phyloP scores from a whole-genome alignment of 768 basidiomycete genomes.

The Amanita jacksonii region DNA sequence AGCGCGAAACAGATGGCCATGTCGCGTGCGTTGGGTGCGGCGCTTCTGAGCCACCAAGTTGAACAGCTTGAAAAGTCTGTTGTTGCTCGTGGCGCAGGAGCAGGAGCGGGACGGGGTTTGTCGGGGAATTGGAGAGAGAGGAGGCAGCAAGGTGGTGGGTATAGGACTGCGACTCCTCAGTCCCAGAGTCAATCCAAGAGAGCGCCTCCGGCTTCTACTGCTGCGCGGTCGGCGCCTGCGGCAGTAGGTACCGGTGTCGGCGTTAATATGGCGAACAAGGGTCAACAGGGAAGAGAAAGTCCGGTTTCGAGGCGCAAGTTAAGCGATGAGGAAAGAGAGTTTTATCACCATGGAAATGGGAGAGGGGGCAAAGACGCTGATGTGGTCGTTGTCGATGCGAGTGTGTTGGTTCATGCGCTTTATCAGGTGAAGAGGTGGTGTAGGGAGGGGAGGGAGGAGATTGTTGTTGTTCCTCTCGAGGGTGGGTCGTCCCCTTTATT shows the following conservation, averaged over 20 bases:
- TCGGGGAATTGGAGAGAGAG: conserved; percentile 53
- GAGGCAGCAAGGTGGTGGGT: conserved; percentile 11
- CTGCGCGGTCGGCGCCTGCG: not conserved
- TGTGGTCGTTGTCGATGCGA: conserved; percentile 71
- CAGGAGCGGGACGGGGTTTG: conserved; percentile 19
- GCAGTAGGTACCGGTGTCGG: not conserved
- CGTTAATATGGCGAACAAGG: not conserved
- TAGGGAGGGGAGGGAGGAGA: conserved; percentile 63
- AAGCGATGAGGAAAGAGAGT: conserved; percentile 19
- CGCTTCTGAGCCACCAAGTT: conserved; percentile 81
- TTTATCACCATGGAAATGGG: no score
- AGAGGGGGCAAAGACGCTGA: conserved; percentile 51
- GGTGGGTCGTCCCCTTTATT: conserved; percentile 36
- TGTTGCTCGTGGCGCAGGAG: conserved; percentile 17
- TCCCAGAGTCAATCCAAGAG: no score
- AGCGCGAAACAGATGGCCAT: conserved; percentile 58
- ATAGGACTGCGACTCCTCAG: conserved; percentile 2
- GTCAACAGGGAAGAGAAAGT: conserved; percentile 7
- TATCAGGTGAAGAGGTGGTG: conserved; percentile 80
- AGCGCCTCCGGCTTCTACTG: not conserved
- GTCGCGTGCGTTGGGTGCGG: conserved; percentile 81
- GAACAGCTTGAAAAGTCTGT: conserved; percentile 81
- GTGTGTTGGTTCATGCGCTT: conserved; percentile 70
- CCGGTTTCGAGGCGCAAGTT: conserved; percentile 20
- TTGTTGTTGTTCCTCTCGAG: conserved; percentile 82